Evolutionary conservation across 2,329 filamentous ascomycete species (phyloP), one percentile per base, ranked within the genome.

Genomic region (Aspergillus puulaauensis): DNA sequence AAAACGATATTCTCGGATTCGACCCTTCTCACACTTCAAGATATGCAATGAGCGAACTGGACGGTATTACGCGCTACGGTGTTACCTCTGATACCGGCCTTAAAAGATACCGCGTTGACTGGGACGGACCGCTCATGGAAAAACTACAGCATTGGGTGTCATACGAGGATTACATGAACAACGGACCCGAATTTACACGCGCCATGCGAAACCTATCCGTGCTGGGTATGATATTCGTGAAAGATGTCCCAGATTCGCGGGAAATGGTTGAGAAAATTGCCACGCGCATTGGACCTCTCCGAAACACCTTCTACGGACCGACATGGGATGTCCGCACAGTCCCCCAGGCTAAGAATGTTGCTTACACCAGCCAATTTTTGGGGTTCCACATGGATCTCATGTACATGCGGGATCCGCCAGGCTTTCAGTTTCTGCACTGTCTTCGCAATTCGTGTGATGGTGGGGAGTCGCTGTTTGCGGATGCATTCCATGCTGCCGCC

Each of bases 351-450:
- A 92, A 93, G 70, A 98, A 98, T 71, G 90, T 97, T 4, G 93
- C 95, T 9, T 92, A 98, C 76, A 97, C 93, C 1, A 88, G 84
- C 68, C 83, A 88, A 49, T 88, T 87, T 68, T 85, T 98, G 1
- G 90, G 90, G 15, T 86, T 97, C 48, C 95, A 99, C 77, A 95
- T 96, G 85, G 95, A 98, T 71, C 82, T 98, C 41, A 82, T 97
- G 55, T 98, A 98, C 76, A 88, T 95, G 75, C 78, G 83, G 14
- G 84, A 90, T 51, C 86, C 90, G 3, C 93, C 93, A 0, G 86
- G 88, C 33, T 85, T 95, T 52, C 93, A 99, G 74, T 79, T 98
- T 23, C 84, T 98, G 4, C 95, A 98, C 76, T 97, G 92, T 69
- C 81, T 98, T 43, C 84, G 89, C 61, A 96, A 96, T 67, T 88